Conservation (phyloP, 2,329 filamentous ascomycete genomes). For the Fusarium zealandicum region DNA sequence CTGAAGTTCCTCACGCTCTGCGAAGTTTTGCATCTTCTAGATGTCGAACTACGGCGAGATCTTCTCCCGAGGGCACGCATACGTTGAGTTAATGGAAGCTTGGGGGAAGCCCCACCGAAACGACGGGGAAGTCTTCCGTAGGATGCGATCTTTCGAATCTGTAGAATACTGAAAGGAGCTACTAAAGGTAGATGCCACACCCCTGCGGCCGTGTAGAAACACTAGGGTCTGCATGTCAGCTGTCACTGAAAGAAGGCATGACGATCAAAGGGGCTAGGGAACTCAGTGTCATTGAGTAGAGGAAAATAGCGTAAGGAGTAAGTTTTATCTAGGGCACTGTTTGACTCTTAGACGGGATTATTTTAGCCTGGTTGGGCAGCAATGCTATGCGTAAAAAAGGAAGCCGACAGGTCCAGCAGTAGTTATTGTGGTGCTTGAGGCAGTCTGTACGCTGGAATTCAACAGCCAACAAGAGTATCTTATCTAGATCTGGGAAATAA, state of each 20-base stretch:
- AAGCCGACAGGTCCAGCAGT: too few relatives aligned
- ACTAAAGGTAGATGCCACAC: conserved; percentile 47
- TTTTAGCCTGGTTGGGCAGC: too few relatives aligned
- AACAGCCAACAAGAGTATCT: too few relatives aligned
- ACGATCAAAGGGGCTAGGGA: too few relatives aligned
- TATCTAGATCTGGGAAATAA: too few relatives aligned
- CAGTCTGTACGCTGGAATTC: too few relatives aligned
- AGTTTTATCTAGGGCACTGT: too few relatives aligned
- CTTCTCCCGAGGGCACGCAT: conserved; percentile 29
- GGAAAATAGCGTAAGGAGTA: too few relatives aligned
- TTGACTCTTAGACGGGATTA: too few relatives aligned
- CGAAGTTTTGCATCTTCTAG: conserved; percentile 51
- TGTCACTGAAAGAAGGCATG: neutral
- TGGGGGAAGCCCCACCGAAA: conserved; percentile 60
- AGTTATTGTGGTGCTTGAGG: too few relatives aligned
- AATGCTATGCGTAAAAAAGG: too few relatives aligned
- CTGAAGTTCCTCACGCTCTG: conserved; percentile 53
- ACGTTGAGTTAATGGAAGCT: conserved; percentile 45
- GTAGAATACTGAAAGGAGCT: conserved; percentile 42
- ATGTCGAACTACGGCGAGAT: conserved; percentile 61
- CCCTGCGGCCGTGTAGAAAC: conserved; percentile 56
- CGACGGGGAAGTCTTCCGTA: conserved; percentile 52
- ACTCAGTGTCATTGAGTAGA: too few relatives aligned
- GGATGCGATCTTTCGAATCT: conserved; percentile 44
- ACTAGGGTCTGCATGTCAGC: conserved; percentile 52